Evolutionary conservation across 2,329 filamentous ascomycete genomes (phyloP).

Genomic region (Metarhizium humberi): DNA sequence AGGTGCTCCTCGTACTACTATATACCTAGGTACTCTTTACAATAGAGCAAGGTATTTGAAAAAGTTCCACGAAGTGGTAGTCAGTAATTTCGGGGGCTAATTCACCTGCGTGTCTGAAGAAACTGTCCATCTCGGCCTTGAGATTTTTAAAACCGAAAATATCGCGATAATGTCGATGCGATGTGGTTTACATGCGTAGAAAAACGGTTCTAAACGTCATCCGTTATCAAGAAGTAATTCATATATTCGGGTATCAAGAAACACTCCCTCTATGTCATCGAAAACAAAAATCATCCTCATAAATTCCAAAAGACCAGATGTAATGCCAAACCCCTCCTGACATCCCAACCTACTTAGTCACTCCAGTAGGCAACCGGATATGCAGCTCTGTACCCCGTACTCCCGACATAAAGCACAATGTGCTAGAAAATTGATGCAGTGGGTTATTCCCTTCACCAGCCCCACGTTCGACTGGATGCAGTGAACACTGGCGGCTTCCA

Average conservation of each 20-base stretch:
- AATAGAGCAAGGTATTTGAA: too few species aligned
- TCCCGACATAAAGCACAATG: not conserved
- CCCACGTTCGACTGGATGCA: constrained; percentile 85
- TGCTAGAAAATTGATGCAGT: not conserved
- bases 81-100: too few species aligned
- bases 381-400: constrained; percentile 3
- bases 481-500: constrained; percentile 97
- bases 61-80: too few species aligned
- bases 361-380: not conserved
- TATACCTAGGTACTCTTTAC: too few species aligned
- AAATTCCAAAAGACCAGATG: not conserved
- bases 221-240: not conserved
- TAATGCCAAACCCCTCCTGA: not conserved
- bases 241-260: not conserved
- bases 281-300: not conserved
- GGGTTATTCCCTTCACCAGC: constrained; percentile 54
- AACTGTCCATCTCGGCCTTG: too few species aligned
- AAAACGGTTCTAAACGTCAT: too few species aligned
- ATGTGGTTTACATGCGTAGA: too few species aligned
- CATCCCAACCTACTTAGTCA: not conserved
- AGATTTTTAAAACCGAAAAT: too few species aligned
- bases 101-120: too few species aligned
- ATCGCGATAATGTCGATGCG: too few species aligned
- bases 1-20: too few species aligned
- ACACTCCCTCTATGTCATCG: too few species aligned